These are phyloP conservation scores for Blepharisma stoltei DNA, from an alignment of 73 alveolate species.

Conservation along the genomic window DNA sequence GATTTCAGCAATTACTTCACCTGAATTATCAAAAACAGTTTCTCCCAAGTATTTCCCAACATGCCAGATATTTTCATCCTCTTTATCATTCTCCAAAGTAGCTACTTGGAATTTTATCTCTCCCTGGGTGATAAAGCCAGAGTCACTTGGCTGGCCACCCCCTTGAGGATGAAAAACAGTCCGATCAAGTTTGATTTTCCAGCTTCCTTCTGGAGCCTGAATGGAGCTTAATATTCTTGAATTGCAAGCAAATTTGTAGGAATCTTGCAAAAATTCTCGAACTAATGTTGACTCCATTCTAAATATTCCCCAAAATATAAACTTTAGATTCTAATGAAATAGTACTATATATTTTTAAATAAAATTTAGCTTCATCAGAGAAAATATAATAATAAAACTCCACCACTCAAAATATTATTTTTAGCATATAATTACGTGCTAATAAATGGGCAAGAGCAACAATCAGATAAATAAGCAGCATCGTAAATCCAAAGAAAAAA, in stretches of 20 bases:
- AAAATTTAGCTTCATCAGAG: too few species aligned
- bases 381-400: too few species aligned
- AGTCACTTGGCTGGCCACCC: slow-evolving; percentile 92
- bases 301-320: too few species aligned
- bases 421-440: neutral
- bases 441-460: slow-evolving; percentile 5
- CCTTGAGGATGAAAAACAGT: slow-evolving; percentile 94
- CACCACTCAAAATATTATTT: neutral
- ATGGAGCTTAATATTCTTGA: neutral
- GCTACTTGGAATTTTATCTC: slow-evolving; percentile 41
- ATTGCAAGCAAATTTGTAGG: neutral
- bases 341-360: too few species aligned
- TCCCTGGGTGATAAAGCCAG: slow-evolving; percentile 63
- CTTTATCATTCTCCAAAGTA: slow-evolving; percentile 32
- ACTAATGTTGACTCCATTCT: neutral
- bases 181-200: slow-evolving; percentile 50
- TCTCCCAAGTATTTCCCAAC: slow-evolving; percentile 51
- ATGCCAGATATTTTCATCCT: slow-evolving; percentile 51
- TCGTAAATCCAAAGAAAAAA: slow-evolving; percentile 1
- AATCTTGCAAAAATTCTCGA: neutral
- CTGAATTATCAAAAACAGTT: slow-evolving; percentile 35
- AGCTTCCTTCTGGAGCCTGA: neutral
- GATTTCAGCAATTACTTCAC: slow-evolving; percentile 46
- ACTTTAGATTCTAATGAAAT: too few species aligned
- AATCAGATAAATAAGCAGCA: slow-evolving; percentile 2